Evolutionary conservation across 2,329 filamentous ascomycete species (phyloP).

Genomic region (Aspergillus sp.): DNA sequence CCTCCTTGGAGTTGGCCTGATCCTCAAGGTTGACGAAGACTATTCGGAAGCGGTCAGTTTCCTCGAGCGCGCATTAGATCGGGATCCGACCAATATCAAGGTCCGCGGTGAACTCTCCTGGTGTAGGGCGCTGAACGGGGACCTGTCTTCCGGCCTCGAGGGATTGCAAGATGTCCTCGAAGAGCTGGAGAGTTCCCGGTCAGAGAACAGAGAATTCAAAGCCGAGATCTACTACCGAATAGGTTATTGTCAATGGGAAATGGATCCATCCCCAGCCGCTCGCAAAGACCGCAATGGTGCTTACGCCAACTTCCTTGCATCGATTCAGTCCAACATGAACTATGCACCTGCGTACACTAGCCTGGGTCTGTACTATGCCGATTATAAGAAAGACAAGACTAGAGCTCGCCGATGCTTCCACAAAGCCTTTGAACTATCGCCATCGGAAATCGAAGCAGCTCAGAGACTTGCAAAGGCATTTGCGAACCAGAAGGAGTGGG

Average conservation of each 20-base stretch:
- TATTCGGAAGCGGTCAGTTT: conserved; percentile 80
- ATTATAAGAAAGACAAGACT: conserved; percentile 84
- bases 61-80: conserved; percentile 69
- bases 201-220: conserved; percentile 67
- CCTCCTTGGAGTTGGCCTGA: conserved; percentile 84
- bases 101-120: conserved; percentile 87
- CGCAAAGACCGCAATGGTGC: conserved; percentile 78
- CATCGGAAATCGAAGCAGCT: conserved; percentile 81
- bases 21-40: conserved; percentile 90
- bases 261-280: conserved; percentile 70
- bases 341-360: conserved; percentile 89
- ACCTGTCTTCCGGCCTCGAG: conserved; percentile 65
- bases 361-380: conserved; percentile 84
- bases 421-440: conserved; percentile 90
- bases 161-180: conserved; percentile 71
- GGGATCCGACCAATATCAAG: conserved; percentile 71
- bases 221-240: conserved; percentile 85
- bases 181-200: conserved; percentile 61
- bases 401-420: conserved; percentile 91
- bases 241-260: conserved; percentile 82
- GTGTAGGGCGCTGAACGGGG: conserved; percentile 81
- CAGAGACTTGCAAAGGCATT: conserved; percentile 83
- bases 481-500: conserved; percentile 90
- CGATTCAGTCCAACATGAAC: conserved; percentile 82
- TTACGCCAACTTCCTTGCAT: conserved; percentile 78